A percentile compares a stretch with the other conserved stretches of the same genome.
Conservation (phyloP, 768 basidiomycete genomes). For the Podaxis sp. region DNA sequence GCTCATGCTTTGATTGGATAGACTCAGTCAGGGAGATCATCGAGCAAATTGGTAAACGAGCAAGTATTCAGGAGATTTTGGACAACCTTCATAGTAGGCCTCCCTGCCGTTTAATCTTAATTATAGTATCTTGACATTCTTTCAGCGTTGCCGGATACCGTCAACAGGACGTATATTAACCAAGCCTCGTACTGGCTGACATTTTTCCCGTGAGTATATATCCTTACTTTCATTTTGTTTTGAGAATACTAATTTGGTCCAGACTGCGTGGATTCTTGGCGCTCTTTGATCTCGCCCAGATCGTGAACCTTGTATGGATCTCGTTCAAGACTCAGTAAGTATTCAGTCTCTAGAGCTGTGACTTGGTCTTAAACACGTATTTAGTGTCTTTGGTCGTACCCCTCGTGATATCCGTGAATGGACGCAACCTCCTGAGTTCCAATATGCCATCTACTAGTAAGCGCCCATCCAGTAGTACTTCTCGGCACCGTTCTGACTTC, state of each 20-base stretch:
- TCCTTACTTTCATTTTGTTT: neutral
- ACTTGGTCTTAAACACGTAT: neutral
- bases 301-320: slow-evolving; percentile 84
- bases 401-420: slow-evolving; percentile 88
- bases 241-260: neutral
- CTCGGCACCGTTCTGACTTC: slow-evolving; percentile 6
- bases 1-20: slow-evolving; percentile 16
- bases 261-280: slow-evolving; percentile 93
- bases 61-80: slow-evolving; percentile 46
- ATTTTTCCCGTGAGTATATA: slow-evolving; percentile 78
- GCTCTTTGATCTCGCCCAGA: slow-evolving; percentile 93
- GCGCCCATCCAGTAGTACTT: slow-evolving; percentile 28
- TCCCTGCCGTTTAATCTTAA: neutral
- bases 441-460: slow-evolving; percentile 83
- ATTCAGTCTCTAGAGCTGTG: neutral
- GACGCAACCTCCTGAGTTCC: slow-evolving; percentile 88
- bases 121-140: neutral
- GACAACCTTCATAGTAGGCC: slow-evolving; percentile 44
- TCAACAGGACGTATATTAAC: slow-evolving; percentile 87
- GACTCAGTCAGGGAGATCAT: slow-evolving; percentile 44
- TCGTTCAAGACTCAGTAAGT: slow-evolving; percentile 80
- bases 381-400: slow-evolving; percentile 79
- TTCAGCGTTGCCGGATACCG: slow-evolving; percentile 62
- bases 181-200: slow-evolving; percentile 93
- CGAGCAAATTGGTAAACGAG: slow-evolving; percentile 38